Evolutionary conservation across 768 basidiomycete species (phyloP), one percentile per base, ranked within the genome.

Genomic region (Lanmaoa rubissima): DNA sequence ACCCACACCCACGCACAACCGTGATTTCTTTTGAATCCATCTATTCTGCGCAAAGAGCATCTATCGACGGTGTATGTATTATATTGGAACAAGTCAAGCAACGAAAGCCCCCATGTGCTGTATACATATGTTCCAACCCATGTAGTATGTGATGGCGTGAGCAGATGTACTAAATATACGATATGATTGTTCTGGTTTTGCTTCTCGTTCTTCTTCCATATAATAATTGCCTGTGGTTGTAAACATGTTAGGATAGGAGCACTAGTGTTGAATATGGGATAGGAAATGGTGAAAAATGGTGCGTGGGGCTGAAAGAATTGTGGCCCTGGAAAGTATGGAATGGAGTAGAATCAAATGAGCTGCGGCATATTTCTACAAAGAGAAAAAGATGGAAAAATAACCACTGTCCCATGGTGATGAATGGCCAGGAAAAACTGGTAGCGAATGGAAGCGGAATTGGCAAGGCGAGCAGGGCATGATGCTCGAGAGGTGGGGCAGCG

Each of bases 231-330:
- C 32, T 50, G 32, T 51, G 17, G 28, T 40, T 12, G 52, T 41
- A 28, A 17, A 53, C 14, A 41, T 44, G 52, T 52, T 50, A 43
- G 39, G 48, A 42, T 50, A 51, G 38, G 14, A 32, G 46, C 13
- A 47, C 45, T 54, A 46, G 39, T 39, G 40, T 28, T 38, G 54
- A 26, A 38, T 50, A 39, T 61, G 53, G 45, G 36, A 43, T 26
- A 53, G 12, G 44, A 57, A 40, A 59, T 57, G 12, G 45, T 14
- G 6, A 59, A 51, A 65, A 53, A 66, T 65, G 26, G 39, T 63
- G 58, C 11, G 26, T 31, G 54, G 38, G 19, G 14, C 32, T 21
- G 49, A 40, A 47, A 19, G 32, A 51, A 36, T 38, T 35, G 19
- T 31, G 12, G 45, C 42, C 36, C 48, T 9, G 16, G 35, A 51